phyloP scores from a whole-genome alignment of 768 basidiomycete species.

The Lentinus tigrinus region DNA sequence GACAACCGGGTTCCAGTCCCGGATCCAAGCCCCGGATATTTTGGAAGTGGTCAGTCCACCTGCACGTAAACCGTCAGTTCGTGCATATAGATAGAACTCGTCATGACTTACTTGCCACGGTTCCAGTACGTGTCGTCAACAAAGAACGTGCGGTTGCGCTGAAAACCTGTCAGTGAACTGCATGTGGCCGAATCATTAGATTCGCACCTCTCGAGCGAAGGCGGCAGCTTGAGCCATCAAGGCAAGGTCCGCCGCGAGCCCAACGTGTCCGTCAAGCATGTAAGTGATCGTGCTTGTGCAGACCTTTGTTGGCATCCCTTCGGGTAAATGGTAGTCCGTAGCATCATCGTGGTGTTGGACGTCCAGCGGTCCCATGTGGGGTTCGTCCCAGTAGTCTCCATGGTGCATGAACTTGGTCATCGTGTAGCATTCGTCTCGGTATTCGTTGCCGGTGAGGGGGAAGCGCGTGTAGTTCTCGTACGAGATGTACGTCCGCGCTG shows the following conservation, averaged over 20 bases:
- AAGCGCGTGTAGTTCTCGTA: slow-evolving; percentile 59
- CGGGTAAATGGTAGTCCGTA: slow-evolving; percentile 24
- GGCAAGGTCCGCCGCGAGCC: slow-evolving; percentile 64
- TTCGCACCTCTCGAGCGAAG: slow-evolving; percentile 60
- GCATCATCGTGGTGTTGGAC: slow-evolving; percentile 30
- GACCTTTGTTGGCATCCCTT: slow-evolving; percentile 21
- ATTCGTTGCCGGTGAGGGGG: slow-evolving; percentile 57
- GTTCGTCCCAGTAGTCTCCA: slow-evolving; percentile 49
- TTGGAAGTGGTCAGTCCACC: slow-evolving; percentile 69
- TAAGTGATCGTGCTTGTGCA: slow-evolving; percentile 72
- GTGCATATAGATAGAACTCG: background rate
- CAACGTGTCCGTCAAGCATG: slow-evolving; percentile 65
- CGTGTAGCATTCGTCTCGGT: slow-evolving; percentile 55
- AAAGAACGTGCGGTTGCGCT: slow-evolving; percentile 67
- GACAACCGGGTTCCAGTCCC: slow-evolving; percentile 65
- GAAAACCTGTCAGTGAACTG: slow-evolving; percentile 1
- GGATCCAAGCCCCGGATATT: slow-evolving; percentile 50
- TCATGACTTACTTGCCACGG: slow-evolving; percentile 56
- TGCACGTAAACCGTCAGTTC: slow-evolving; percentile 22
- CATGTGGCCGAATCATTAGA: background rate
- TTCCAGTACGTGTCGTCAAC: slow-evolving; percentile 74
- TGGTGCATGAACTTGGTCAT: slow-evolving; percentile 46
- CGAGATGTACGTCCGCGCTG: slow-evolving; percentile 36
- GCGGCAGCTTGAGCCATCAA: slow-evolving; percentile 67
- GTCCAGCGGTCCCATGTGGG: slow-evolving; percentile 28